Conservation (phyloP, 208 protist genomes). For the Phytomonas serpens region DNA sequence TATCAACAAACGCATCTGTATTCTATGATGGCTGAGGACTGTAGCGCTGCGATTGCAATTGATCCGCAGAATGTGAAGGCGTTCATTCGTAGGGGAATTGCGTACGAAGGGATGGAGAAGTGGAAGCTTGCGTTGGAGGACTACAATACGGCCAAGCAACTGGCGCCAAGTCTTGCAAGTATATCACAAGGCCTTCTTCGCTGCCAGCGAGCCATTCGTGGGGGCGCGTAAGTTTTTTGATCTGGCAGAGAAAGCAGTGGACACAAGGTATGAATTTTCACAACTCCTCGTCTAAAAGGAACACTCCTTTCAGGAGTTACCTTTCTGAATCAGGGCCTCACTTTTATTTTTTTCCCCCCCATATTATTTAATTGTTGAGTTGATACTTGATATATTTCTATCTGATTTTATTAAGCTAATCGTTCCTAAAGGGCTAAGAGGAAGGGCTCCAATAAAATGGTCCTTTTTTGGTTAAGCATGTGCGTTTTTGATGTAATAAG, state of each 20-base stretch:
- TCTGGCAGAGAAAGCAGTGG: not conserved
- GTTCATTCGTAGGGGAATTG: conserved; percentile 82
- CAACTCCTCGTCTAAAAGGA: not conserved
- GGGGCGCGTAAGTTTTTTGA: not conserved
- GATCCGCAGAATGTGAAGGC: conserved; percentile 83
- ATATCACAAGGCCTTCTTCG: conserved; percentile 75
- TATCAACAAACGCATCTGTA: conserved; percentile 88
- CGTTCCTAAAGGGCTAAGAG: not conserved
- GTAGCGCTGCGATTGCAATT: conserved; percentile 70
- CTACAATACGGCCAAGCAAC: conserved; percentile 57
- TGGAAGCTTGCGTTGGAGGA: conserved; percentile 87
- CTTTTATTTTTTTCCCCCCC: conserved; percentile 1
- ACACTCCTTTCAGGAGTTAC: not conserved
- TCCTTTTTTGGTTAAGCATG: not conserved
- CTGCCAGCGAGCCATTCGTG: conserved; percentile 63
- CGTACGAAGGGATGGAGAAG: conserved; percentile 88
- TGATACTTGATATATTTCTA: not conserved
- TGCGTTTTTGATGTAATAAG: not conserved
- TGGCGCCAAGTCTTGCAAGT: conserved; percentile 44
- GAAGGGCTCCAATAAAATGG: not conserved
- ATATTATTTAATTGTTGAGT: not conserved
- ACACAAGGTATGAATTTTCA: not conserved
- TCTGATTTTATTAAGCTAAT: not conserved
- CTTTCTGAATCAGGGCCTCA: not conserved
- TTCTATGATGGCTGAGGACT: conserved; percentile 77